Evolutionary conservation across 148 eudicot species (phyloP).

Genomic region (Cornus kousa): DNA sequence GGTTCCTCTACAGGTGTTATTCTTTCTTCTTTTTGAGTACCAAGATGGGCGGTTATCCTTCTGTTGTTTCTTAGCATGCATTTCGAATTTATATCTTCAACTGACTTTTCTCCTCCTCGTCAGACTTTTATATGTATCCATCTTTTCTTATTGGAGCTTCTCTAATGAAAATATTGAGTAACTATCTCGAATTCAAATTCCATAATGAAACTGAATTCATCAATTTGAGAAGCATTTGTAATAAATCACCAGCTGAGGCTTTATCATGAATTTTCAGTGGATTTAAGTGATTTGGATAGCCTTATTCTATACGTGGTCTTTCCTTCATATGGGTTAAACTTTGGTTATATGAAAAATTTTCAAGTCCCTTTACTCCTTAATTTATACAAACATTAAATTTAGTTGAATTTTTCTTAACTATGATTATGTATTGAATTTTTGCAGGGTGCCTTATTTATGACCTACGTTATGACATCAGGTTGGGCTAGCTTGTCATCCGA

Average conservation of each 20-base stretch:
- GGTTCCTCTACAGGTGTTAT: conserved; percentile 68
- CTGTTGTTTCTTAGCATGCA: conserved; percentile 2
- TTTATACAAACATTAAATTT: background rate
- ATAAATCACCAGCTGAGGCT: background rate
- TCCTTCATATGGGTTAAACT: background rate
- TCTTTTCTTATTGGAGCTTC: background rate
- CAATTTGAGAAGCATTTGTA: background rate
- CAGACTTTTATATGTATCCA: background rate
- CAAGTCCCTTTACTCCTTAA: background rate
- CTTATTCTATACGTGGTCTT: background rate
- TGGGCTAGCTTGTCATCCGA: conserved; percentile 95
- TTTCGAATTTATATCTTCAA: too few species aligned
- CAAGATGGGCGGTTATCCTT: conserved; percentile 1
- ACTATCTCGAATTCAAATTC: background rate
- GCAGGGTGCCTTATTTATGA: conserved; percentile 88
- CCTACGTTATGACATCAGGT: conserved; percentile 90
- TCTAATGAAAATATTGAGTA: background rate
- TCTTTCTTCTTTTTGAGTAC: background rate
- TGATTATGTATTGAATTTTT: conserved; percentile 12
- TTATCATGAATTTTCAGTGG: background rate
- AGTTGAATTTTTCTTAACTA: background rate
- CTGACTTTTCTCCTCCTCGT: background rate
- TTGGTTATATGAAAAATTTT: background rate
- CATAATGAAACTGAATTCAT: too few species aligned
- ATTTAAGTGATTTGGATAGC: background rate